Percentiles rank a stretch among this genome's conserved stretches.
These are phyloP conservation scores for Termitomyces sp. DNA, from an alignment of 768 basidiomycete genomes.

Conservation along the genomic window DNA sequence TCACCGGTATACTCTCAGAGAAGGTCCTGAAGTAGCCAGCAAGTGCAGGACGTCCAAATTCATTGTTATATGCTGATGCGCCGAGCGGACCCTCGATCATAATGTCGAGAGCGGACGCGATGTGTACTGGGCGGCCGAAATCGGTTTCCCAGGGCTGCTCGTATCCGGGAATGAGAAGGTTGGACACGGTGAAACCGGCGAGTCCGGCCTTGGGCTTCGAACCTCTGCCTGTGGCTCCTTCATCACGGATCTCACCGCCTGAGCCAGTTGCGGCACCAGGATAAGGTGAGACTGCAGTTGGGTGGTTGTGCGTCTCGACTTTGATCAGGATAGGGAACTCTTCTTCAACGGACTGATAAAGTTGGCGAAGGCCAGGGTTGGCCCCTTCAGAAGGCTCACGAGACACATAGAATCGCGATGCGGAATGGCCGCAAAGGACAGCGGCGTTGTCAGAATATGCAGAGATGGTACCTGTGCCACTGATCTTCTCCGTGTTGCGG, in stretches of 20 bases:
- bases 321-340: slow-evolving; percentile 90
- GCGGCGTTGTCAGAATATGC: slow-evolving; percentile 99
- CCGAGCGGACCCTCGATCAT: slow-evolving; percentile 97
- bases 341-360: slow-evolving; percentile 62
- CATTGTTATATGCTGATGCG: slow-evolving; percentile 96
- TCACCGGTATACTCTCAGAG: slow-evolving; percentile 66
- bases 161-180: slow-evolving; percentile 88
- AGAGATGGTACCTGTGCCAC: slow-evolving; percentile 78
- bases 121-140: slow-evolving; percentile 86
- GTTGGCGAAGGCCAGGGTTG: slow-evolving; percentile 21
- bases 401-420: slow-evolving; percentile 70
- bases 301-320: slow-evolving; percentile 99
- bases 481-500: slow-evolving; percentile 85
- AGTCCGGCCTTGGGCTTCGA: slow-evolving; percentile 97
- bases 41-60: slow-evolving; percentile 93
- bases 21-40: slow-evolving; percentile 96
- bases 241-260: slow-evolving; percentile 97
- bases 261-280: slow-evolving; percentile 99
- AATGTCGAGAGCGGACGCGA: slow-evolving; percentile 91
- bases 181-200: slow-evolving; percentile 89
- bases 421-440: slow-evolving; percentile 75
- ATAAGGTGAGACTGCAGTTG: slow-evolving; percentile 96
- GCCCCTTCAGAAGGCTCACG: slow-evolving; percentile 17
- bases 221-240: slow-evolving; percentile 92
- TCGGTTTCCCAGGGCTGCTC: slow-evolving; percentile 96